phyloP scores from a whole-genome alignment of 2,329 filamentous ascomycete species.

The Setomelanomma holmii region DNA sequence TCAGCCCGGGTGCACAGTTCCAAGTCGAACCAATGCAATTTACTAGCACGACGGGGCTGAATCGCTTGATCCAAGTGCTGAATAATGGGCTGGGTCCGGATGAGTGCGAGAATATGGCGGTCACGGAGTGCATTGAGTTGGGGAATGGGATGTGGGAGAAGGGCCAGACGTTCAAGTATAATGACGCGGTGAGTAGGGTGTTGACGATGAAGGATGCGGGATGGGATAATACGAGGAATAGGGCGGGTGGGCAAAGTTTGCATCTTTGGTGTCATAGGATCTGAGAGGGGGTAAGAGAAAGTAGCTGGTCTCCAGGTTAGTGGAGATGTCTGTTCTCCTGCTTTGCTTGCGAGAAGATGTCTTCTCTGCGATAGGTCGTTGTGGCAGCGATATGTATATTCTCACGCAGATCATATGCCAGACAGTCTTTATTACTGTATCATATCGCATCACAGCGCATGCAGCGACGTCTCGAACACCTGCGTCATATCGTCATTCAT shows the following conservation, averaged over 20 bases:
- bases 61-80: constrained; percentile 39
- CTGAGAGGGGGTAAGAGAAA: background rate
- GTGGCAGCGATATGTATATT: background rate
- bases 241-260: constrained; percentile 33
- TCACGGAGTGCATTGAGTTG: constrained; percentile 45
- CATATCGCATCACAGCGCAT: no score
- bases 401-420: no score
- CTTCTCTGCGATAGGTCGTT: no score
- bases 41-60: constrained; percentile 31
- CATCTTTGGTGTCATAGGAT: constrained; percentile 40
- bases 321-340: no score
- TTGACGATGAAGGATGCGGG: constrained; percentile 41
- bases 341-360: no score
- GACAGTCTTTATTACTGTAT: background rate
- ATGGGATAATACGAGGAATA: constrained; percentile 42
- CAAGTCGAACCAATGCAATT: constrained; percentile 34
- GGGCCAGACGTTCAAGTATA: constrained; percentile 43
- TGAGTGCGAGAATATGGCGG: constrained; percentile 36
- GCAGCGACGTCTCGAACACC: background rate
- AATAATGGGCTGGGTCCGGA: constrained; percentile 23
- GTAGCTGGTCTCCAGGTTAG: no score
- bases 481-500: background rate
- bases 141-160: constrained; percentile 45
- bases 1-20: constrained; percentile 32
- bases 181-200: constrained; percentile 38